These are phyloP conservation scores for Meyerozyma athensensis DNA, from an alignment of 1,139 yeast species.

Conservation along the genomic window DNA sequence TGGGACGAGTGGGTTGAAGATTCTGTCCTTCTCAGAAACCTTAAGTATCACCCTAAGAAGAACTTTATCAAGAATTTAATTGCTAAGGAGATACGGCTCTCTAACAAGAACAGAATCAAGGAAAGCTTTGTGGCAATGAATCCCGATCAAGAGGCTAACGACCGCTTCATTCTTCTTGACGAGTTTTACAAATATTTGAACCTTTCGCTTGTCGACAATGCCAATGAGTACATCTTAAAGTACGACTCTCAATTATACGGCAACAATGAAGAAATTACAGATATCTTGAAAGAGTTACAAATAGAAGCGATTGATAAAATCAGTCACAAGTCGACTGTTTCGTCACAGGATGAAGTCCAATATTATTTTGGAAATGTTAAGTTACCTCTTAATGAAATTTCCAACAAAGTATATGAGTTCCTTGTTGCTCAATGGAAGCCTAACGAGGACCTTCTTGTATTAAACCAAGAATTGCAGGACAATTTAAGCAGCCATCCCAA, in stretches of 20 bases:
- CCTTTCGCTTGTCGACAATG: slow-evolving; percentile 27
- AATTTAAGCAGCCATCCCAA: slow-evolving; percentile 14
- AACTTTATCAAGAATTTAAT: slow-evolving; percentile 75
- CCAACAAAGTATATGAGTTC: slow-evolving; percentile 40
- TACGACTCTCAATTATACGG: slow-evolving; percentile 40
- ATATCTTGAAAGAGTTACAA: slow-evolving; percentile 24
- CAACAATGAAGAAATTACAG: slow-evolving; percentile 21
- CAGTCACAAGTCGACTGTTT: slow-evolving; percentile 20
- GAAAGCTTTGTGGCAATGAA: slow-evolving; percentile 62
- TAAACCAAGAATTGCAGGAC: slow-evolving; percentile 21
- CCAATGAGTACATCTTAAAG: slow-evolving; percentile 23
- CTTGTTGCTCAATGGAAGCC: slow-evolving; percentile 40
- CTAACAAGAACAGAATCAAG: slow-evolving; percentile 63
- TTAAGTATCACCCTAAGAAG: slow-evolving; percentile 64
- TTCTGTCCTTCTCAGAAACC: slow-evolving; percentile 31
- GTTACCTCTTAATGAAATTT: slow-evolving; percentile 34
- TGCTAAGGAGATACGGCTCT: slow-evolving; percentile 76
- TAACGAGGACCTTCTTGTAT: slow-evolving; percentile 34
- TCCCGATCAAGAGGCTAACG: slow-evolving; percentile 19
- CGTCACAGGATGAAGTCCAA: slow-evolving; percentile 40
- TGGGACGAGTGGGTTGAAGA: slow-evolving; percentile 92
- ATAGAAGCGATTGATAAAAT: slow-evolving; percentile 26
- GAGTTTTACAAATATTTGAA: slow-evolving; percentile 68
- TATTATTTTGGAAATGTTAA: slow-evolving; percentile 33
- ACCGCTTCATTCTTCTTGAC: slow-evolving; percentile 26